Percentiles rank a stretch among this genome's conserved stretches.
Evolutionary conservation across 2,329 filamentous ascomycete genomes (phyloP).

Genomic region (Fusarium camptoceras): DNA sequence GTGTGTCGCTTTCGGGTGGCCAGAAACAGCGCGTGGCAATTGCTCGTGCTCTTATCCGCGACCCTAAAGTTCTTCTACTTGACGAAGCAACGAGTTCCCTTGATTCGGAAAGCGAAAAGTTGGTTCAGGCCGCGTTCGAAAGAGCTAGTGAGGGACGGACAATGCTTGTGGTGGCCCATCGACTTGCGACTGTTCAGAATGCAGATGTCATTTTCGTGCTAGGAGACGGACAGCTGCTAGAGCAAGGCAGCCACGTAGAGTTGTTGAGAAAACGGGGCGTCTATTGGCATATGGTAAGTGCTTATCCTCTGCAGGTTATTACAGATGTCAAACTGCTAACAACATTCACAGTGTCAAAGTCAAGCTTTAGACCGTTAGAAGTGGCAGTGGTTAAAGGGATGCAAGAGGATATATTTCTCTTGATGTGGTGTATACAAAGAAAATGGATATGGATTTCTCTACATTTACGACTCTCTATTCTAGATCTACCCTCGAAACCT

Average conservation of each 20-base stretch:
- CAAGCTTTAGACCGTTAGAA: conserved; percentile 66
- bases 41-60: conserved; percentile 73
- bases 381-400: neutral
- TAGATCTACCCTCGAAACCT: conserved; percentile 14
- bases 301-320: neutral
- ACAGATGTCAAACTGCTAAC: conserved; percentile 37
- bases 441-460: neutral
- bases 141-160: conserved; percentile 69
- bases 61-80: conserved; percentile 74
- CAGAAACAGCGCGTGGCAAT: conserved; percentile 79
- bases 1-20: conserved; percentile 75
- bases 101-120: conserved; percentile 71
- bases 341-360: conserved; percentile 64
- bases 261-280: conserved; percentile 63
- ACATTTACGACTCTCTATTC: conserved; percentile 17
- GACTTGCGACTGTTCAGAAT: conserved; percentile 81
- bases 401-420: neutral
- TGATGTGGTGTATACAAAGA: neutral
- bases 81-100: conserved; percentile 80
- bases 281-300: conserved; percentile 69
- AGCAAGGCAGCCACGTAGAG: conserved; percentile 65
- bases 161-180: conserved; percentile 81
- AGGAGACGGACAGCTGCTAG: conserved; percentile 69
- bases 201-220: conserved; percentile 85
- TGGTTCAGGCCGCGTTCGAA: conserved; percentile 77